phyloP scores from a whole-genome alignment of 306 rosid genomes.

The Carpinus viminea region DNA sequence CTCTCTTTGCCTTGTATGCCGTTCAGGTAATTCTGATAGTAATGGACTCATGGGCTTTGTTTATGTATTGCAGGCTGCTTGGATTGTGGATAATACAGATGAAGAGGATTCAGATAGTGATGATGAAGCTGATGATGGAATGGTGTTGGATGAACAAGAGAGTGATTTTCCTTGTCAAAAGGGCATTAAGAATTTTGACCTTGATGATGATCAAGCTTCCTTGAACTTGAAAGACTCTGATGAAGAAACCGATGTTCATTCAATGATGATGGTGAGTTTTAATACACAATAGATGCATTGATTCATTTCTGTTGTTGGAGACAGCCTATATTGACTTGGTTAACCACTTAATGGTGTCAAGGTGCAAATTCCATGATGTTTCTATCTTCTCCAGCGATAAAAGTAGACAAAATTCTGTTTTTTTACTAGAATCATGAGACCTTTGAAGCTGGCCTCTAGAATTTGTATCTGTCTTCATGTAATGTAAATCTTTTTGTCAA shows the following conservation, averaged over 20 bases:
- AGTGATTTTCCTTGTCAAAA: constrained; percentile 47
- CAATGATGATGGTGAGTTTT: constrained; percentile 88
- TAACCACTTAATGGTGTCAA: background rate
- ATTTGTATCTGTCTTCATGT: background rate
- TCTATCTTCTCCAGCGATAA: background rate
- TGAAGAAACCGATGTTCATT: constrained; percentile 73
- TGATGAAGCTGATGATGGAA: constrained; percentile 59
- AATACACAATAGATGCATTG: background rate
- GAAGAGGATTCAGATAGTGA: constrained; percentile 55
- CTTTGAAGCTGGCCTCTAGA: background rate
- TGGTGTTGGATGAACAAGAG: constrained; percentile 63
- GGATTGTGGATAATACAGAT: constrained; percentile 75
- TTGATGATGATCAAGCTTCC: constrained; percentile 68
- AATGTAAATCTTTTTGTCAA: too few species aligned
- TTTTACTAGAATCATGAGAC: background rate
- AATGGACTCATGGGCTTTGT: constrained; percentile 16
- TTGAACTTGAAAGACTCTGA: constrained; percentile 65
- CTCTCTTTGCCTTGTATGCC: constrained; percentile 11
- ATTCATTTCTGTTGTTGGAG: background rate
- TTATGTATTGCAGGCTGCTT: constrained; percentile 67
- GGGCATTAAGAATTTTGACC: constrained; percentile 39
- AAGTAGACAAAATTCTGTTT: background rate
- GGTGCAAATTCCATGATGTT: background rate
- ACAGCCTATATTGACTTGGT: background rate
- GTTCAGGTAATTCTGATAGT: constrained; percentile 7